Evolutionary conservation across 2,329 filamentous ascomycete genomes (phyloP).

Genomic region (Chrysoporthe puriensis): DNA sequence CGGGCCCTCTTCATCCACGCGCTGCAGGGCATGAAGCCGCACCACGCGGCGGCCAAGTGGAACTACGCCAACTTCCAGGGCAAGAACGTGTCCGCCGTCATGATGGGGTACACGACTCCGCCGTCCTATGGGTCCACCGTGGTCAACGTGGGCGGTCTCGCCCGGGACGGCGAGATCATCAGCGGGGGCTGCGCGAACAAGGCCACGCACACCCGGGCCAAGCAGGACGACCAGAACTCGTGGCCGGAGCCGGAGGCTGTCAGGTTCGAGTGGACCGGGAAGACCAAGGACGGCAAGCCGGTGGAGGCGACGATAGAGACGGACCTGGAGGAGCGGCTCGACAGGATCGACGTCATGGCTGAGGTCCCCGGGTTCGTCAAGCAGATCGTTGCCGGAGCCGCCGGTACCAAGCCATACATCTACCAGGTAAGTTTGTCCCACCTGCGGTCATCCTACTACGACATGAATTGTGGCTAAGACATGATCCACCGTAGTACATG

Average conservation of each 20-base stretch:
- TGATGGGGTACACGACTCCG: slow-evolving; percentile 97
- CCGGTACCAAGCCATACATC: slow-evolving; percentile 94
- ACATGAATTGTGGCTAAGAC: slow-evolving; percentile 32
- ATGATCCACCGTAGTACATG: slow-evolving; percentile 60
- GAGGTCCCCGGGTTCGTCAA: slow-evolving; percentile 97
- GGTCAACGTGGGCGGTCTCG: slow-evolving; percentile 82
- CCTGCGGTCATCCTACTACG: background rate
- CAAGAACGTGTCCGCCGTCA: slow-evolving; percentile 79
- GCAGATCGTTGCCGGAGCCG: slow-evolving; percentile 84
- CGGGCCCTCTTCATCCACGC: slow-evolving; percentile 80
- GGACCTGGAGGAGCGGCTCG: slow-evolving; percentile 68
- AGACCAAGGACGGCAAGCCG: slow-evolving; percentile 73
- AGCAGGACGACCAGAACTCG: slow-evolving; percentile 75
- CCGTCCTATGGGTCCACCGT: slow-evolving; percentile 86
- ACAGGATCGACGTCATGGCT: slow-evolving; percentile 93
- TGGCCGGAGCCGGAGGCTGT: slow-evolving; percentile 85
- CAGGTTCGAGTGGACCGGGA: slow-evolving; percentile 79
- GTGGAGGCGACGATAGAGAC: slow-evolving; percentile 73
- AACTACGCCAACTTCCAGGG: slow-evolving; percentile 94
- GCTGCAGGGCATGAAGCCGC: slow-evolving; percentile 97
- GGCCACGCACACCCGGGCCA: slow-evolving; percentile 70
- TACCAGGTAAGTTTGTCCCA: slow-evolving; percentile 71
- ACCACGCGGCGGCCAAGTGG: slow-evolving; percentile 91
- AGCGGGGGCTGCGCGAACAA: slow-evolving; percentile 68
- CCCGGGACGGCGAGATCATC: slow-evolving; percentile 79